A percentile compares a stretch with the other conserved stretches of the same genome.
Conservation (phyloP, 345 rosid genomes). For the Eutrema yunnanense region DNA sequence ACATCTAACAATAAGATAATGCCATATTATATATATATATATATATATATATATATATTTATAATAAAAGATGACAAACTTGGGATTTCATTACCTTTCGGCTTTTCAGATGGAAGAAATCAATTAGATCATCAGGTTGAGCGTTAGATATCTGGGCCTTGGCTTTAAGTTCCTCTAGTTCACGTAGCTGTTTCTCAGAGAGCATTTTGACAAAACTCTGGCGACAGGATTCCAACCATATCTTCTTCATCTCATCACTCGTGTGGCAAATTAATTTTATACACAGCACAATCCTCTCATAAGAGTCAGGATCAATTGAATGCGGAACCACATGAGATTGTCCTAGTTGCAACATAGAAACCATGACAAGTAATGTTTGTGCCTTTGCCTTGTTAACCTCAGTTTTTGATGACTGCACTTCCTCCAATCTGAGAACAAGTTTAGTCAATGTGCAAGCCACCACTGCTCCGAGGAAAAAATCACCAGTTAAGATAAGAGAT, state of each 20-base stretch:
- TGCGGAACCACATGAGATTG: constrained; percentile 72
- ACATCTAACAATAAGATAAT: neutral
- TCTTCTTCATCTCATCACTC: constrained; percentile 68
- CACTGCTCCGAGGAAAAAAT: constrained; percentile 94
- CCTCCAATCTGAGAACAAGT: constrained; percentile 84
- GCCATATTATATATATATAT: neutral
- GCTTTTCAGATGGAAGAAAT: constrained; percentile 93
- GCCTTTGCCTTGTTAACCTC: constrained; percentile 61
- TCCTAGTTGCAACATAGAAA: constrained; percentile 79
- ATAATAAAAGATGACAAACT: neutral
- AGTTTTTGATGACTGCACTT: constrained; percentile 68
- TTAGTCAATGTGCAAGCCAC: constrained; percentile 86
- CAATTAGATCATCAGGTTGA: constrained; percentile 91
- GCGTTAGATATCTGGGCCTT: constrained; percentile 80
- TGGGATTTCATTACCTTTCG: constrained; percentile 54
- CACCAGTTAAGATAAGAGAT: constrained; percentile 77
- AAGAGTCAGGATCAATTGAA: constrained; percentile 75
- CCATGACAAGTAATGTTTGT: constrained; percentile 69
- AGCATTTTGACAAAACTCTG: constrained; percentile 91
- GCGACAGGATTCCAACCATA: constrained; percentile 86
- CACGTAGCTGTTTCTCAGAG: constrained; percentile 73
- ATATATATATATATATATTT: neutral
- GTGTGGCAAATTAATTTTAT: constrained; percentile 66
- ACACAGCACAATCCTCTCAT: constrained; percentile 72
- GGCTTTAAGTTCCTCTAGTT: constrained; percentile 78